A percentile compares a stretch with the other conserved stretches of the same genome.
These are phyloP conservation scores for Geotrichum australiense DNA, from an alignment of 1,139 yeast genomes.

Conservation along the genomic window DNA sequence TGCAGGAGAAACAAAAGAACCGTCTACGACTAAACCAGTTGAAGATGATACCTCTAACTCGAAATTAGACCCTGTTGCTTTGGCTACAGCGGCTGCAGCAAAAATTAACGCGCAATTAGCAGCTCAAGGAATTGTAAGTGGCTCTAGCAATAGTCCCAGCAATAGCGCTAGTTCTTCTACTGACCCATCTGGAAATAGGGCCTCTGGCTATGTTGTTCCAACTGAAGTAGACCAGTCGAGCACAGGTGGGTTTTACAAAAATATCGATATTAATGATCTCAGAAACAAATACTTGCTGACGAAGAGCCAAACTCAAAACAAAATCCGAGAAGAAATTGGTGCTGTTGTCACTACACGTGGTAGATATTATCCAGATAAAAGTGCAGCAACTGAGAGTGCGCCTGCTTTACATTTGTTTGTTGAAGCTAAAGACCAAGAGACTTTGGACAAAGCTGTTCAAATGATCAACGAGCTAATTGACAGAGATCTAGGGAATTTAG, in stretches of 20 bases:
- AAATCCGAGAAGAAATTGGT: slow-evolving; percentile 31
- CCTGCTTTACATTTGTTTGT: slow-evolving; percentile 35
- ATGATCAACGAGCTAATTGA: slow-evolving; percentile 31
- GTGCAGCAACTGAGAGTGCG: slow-evolving; percentile 32
- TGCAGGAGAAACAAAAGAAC: neutral
- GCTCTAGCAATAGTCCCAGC: slow-evolving; percentile 1
- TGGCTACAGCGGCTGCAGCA: slow-evolving; percentile 35
- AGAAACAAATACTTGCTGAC: slow-evolving; percentile 36
- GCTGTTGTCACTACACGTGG: slow-evolving; percentile 35
- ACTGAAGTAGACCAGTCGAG: slow-evolving; percentile 1
- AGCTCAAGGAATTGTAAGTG: slow-evolving; percentile 12
- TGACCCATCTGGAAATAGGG: neutral
- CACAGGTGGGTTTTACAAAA: slow-evolving; percentile 20
- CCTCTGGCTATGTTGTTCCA: neutral
- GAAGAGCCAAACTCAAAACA: slow-evolving; percentile 32
- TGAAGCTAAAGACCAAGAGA: slow-evolving; percentile 29
- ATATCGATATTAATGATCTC: slow-evolving; percentile 36
- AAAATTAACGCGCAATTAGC: slow-evolving; percentile 32
- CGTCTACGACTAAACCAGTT: neutral
- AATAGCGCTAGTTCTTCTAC: neutral
- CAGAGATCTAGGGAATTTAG: slow-evolving; percentile 31
- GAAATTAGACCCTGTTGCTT: slow-evolving; percentile 26
- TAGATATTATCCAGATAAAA: slow-evolving; percentile 35
- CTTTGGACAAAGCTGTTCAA: slow-evolving; percentile 31
- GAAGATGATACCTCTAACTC: slow-evolving; percentile 2